Percentiles rank a stretch among this genome's conserved stretches.
phyloP scores from a whole-genome alignment of 306 rosid genomes.

The Fagus sylvatica region DNA sequence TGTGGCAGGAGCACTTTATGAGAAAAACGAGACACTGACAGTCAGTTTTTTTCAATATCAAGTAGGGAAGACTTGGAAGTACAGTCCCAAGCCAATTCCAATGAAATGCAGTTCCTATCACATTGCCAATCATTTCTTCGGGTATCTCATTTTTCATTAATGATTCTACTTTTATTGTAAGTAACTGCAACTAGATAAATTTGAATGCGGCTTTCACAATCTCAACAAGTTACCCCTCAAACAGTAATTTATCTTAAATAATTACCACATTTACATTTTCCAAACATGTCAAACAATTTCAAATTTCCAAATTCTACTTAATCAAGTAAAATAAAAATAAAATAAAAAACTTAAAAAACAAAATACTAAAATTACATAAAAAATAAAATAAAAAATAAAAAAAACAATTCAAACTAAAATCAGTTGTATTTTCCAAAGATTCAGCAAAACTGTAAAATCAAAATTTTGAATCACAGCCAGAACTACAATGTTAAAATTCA shows the following conservation, averaged over 20 bases:
- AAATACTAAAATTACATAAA: neutral
- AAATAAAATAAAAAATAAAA: no score
- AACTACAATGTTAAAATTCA: neutral
- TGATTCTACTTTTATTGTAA: neutral
- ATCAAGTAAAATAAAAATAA: neutral
- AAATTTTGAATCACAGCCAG: neutral
- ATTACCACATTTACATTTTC: constrained; percentile 10
- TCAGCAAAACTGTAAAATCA: neutral
- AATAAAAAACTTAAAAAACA: neutral
- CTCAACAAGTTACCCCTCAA: neutral
- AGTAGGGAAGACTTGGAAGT: neutral
- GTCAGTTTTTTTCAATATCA: neutral
- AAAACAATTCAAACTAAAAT: neutral
- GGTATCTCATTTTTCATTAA: neutral
- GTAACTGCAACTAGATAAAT: neutral
- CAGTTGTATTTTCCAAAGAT: neutral
- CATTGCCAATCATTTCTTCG: neutral
- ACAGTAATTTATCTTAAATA: neutral
- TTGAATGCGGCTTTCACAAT: neutral
- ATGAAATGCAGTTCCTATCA: neutral
- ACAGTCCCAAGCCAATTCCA: neutral
- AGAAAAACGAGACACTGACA: neutral
- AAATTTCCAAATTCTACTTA: neutral
- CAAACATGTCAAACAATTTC: neutral
- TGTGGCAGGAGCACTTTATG: neutral